Evolutionary conservation across 2,329 filamentous ascomycete genomes (phyloP).

Genomic region (Sporothrix pallida): DNA sequence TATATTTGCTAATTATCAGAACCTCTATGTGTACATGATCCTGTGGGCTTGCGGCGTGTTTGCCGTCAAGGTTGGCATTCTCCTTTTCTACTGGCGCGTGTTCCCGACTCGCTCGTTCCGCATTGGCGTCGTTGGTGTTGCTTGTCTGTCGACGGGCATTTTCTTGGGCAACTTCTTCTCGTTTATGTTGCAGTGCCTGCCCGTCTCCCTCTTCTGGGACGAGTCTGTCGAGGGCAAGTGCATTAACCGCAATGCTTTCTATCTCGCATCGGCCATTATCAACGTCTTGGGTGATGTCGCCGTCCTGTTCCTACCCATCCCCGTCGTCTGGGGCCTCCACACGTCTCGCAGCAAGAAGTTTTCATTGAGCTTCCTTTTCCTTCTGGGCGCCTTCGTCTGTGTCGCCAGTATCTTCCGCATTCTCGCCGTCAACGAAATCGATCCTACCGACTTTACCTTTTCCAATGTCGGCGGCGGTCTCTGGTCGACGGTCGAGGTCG

Average conservation of each 20-base stretch:
- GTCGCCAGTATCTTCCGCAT: conserved; percentile 38
- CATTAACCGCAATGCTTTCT: conserved; percentile 35
- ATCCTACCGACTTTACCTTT: conserved; percentile 36
- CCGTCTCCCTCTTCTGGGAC: conserved; percentile 35
- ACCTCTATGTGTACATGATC: conserved; percentile 36
- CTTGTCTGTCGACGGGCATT: conserved; percentile 22
- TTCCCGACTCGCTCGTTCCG: conserved; percentile 32
- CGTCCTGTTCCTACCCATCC: conserved; percentile 43
- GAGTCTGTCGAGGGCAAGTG: conserved; percentile 21
- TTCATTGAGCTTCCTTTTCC: conserved; percentile 44
- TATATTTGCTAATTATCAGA: conserved; percentile 10
- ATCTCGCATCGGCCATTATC: conserved; percentile 35
- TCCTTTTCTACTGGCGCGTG: conserved; percentile 37
- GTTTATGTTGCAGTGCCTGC: conserved; percentile 35
- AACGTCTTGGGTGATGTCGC: conserved; percentile 40
- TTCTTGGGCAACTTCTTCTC: conserved; percentile 33
- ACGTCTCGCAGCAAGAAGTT: conserved; percentile 43
- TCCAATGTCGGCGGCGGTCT: conserved; percentile 35
- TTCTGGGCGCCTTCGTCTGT: conserved; percentile 42
- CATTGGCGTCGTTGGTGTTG: conserved; percentile 29
- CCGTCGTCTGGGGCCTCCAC: conserved; percentile 44
- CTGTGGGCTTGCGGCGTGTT: conserved; percentile 36
- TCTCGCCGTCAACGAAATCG: conserved; percentile 34
- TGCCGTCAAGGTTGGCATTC: conserved; percentile 36
- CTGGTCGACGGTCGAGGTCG: conserved; percentile 36